Percentiles rank a stretch among this genome's conserved stretches.
Conservation (phyloP, 2,329 filamentous ascomycete species). For the Pyricularia sp. region DNA sequence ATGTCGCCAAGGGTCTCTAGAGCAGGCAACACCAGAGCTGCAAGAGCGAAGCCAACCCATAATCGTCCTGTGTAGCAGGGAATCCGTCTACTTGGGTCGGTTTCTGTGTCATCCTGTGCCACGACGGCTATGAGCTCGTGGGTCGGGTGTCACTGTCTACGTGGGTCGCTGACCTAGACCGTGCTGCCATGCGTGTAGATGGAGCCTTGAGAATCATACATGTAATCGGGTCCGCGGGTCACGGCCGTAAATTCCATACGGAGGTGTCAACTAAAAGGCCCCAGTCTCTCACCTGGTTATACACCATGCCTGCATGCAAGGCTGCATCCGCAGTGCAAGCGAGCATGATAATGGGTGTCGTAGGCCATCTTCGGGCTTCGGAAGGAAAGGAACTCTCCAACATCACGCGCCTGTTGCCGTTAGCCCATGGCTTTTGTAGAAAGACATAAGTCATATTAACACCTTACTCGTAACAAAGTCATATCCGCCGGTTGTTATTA, state of each 20-base stretch:
- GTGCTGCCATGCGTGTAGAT: neutral
- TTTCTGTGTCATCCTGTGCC: neutral
- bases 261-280: neutral
- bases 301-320: neutral
- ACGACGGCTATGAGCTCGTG: neutral
- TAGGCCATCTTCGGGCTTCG: neutral
- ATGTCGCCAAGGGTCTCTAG: neutral
- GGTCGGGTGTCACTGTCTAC: neutral
- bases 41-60: neutral
- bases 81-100: neutral
- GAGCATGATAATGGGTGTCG: neutral
- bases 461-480: neutral
- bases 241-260: neutral
- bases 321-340: neutral
- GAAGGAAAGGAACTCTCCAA: neutral
- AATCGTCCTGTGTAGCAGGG: neutral
- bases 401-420: neutral
- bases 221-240: neutral
- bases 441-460: neutral
- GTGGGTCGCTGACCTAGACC: neutral
- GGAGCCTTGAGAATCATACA: neutral
- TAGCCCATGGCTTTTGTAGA: neutral
- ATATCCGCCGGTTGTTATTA: constrained; percentile 16
- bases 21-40: neutral
- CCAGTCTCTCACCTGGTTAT: neutral